Conservation (phyloP, 768 basidiomycete genomes). For the Boletus edulis region DNA sequence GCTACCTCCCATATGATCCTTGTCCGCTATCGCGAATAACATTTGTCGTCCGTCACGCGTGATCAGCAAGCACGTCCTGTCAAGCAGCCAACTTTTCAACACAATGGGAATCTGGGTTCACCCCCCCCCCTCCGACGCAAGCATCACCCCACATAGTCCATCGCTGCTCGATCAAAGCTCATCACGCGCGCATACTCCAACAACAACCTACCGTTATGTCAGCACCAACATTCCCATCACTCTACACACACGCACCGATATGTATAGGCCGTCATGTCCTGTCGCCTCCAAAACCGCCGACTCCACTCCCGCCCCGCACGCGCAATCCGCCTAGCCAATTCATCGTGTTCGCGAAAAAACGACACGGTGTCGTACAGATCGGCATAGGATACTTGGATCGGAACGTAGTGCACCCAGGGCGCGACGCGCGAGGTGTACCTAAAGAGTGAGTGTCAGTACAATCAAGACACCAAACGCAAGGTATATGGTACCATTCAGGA, state of each 20-base stretch:
- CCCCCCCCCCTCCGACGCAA: no score
- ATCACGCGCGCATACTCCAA: conserved; percentile 55
- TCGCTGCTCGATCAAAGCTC: conserved; percentile 43
- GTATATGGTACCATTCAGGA: conserved; percentile 57
- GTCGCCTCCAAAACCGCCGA: conserved; percentile 52
- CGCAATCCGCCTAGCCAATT: conserved; percentile 55
- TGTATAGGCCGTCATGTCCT: conserved; percentile 58
- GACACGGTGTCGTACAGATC: conserved; percentile 69
- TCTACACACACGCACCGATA: conserved; percentile 42
- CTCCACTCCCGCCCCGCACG: conserved; percentile 57
- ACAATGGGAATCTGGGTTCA: no score
- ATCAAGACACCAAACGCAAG: not conserved
- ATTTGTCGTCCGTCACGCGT: no score
- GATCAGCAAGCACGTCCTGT: no score
- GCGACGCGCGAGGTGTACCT: conserved; percentile 57
- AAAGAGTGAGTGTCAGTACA: not conserved
- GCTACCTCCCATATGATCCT: no score
- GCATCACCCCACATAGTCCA: conserved; percentile 32
- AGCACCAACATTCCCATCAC: not conserved
- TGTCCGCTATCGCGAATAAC: no score
- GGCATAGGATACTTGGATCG: conserved; percentile 59
- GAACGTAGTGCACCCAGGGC: conserved; percentile 77
- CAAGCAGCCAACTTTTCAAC: no score
- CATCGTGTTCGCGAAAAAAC: conserved; percentile 74
- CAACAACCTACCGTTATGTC: conserved; percentile 37